Base-by-base conservation (phyloP, 805 yeast genomes). In the Candida hungchunana region DNA sequence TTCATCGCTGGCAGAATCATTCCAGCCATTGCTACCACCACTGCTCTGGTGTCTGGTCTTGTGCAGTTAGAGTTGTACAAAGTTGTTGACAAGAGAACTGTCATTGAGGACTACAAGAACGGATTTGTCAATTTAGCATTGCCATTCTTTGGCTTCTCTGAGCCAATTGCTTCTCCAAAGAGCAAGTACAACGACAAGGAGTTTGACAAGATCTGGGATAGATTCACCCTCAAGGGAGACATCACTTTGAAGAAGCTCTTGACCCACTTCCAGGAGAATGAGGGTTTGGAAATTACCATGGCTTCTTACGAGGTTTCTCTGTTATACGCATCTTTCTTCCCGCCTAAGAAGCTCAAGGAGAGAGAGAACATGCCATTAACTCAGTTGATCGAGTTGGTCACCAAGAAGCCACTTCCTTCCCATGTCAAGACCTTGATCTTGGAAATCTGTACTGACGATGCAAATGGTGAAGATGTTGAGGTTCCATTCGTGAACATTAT, bases 11-110 rank as follows among this genome's bases (percentile, higher is more conserved):
- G 99, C 31, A 81, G 94, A 63, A 93, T 93, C 48, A 93, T 93
- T 48, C 99, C 99, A 12, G 98, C 98, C 15, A 93, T 93, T 67
- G 98, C 98, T 24, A 93, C 99, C 3, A 93, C 99, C 2, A 93
- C 99, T n/a, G 95, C 97, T 8, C 67, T 89, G 49, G 98, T 93
- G 16, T 86, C 98, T 6, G 99, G 99, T 31, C 70, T 93, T 53
- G 94, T 88, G 17, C 85, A 94, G 53, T 66, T 93, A 48, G 99
- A 93, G 64, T 69, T 90, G 39, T 84, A 85, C 69, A 93, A 93
- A 67, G 90, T 93, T 45, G 85, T 78, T 29, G 94, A 82, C 53
- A 73, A 74, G 12, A 77, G 81, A 55, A 73, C 69, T 25, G 79
- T 80, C 48, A 73, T 90, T 48, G 97, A 89, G 58, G 79, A 80